Base-by-base conservation (phyloP, 176 grass and related monocot species). In the Oropetium thomaeum region DNA sequence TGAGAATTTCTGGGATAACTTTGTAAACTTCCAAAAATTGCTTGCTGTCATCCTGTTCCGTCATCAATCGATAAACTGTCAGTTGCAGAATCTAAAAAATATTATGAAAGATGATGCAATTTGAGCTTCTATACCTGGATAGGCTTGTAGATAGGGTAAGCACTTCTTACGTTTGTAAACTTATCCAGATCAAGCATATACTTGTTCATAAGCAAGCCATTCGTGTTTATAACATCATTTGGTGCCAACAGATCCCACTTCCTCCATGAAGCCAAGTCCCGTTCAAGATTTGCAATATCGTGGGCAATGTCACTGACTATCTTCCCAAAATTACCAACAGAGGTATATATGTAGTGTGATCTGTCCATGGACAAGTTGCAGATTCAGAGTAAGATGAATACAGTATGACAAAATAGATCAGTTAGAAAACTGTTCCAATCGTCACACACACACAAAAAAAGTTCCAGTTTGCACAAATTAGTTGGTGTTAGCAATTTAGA, bases 271-370 rank as follows among this genome's bases (percentile, higher is more conserved):
- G 26, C 58, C n/a, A 75, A 17, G 39, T 62, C 57, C 38, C 58
- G 28, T 62, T 60, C 57, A 62, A 75, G 57, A 75, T 44, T 75
- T 19, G 57, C 44, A 75, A 75, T 22, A 75, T 75, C 72, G 0
- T n/a, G 15, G 40, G 72, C 40, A 32, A 75, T 45, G 39, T 75
- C 57, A 42, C 72, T 57, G 3, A 75, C 30, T 26, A 32, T 32
- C 43, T 75, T 62, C 32, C 55, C 39, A 62, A 75, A 75, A 32
- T 47, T 31, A 43, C 45, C 43, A 33, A 33, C 57, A 20, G 57
- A 43, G 45, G 60, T 45, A 14, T 62, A 7, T 34, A 76, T 32
- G 19, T 63, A 41, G 43, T n/a, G 12, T 30, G 61, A 63, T 31
- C 40, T 26, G 55, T 44, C 58, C 59, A 63, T 63, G 14, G 27